A percentile compares a stretch with the other conserved stretches of the same genome.
Conservation (phyloP, 768 basidiomycete genomes). For the Naganishia vaughanmartiniae region DNA sequence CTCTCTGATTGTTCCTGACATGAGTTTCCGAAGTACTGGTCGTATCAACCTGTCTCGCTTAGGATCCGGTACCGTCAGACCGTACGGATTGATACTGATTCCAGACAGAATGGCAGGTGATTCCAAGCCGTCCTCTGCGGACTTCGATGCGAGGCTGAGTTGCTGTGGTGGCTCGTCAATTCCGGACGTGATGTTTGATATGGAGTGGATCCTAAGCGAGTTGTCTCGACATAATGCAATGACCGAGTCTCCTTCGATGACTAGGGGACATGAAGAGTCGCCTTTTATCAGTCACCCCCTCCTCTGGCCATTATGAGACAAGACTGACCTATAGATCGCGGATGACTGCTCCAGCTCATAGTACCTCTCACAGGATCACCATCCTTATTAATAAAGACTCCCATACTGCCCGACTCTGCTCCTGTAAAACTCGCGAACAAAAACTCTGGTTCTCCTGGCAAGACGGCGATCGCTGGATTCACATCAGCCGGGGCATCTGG, state of each 20-base stretch:
- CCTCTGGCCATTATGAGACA: not conserved
- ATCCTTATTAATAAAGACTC: slow-evolving; percentile 76
- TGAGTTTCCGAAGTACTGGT: slow-evolving; percentile 11
- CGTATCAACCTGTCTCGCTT: slow-evolving; percentile 35
- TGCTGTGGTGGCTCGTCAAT: slow-evolving; percentile 62
- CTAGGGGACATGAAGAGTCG: slow-evolving; percentile 51
- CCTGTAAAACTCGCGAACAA: slow-evolving; percentile 83
- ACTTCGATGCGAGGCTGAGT: slow-evolving; percentile 56
- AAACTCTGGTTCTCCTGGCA: slow-evolving; percentile 71
- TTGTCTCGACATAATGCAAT: slow-evolving; percentile 74
- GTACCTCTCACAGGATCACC: slow-evolving; percentile 90
- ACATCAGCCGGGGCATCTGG: slow-evolving; percentile 50
- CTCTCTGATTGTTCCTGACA: not conserved
- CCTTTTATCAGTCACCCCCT: not conserved
- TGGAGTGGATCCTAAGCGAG: slow-evolving; percentile 74
- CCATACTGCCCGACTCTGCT: slow-evolving; percentile 62
- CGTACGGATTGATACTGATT: slow-evolving; percentile 48
- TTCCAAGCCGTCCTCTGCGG: slow-evolving; percentile 42
- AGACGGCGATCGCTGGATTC: slow-evolving; percentile 71
- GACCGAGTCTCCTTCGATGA: slow-evolving; percentile 76
- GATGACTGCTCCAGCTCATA: slow-evolving; percentile 77
- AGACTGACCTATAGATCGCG: slow-evolving; percentile 68
- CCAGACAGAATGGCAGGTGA: slow-evolving; percentile 41
- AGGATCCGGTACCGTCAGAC: slow-evolving; percentile 40
- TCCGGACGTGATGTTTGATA: slow-evolving; percentile 56